A percentile compares a stretch with the other conserved stretches of the same genome.
These are phyloP conservation scores for Circinella minor DNA, from an alignment of 371 early-diverging fungal species.

Conservation along the genomic window DNA sequence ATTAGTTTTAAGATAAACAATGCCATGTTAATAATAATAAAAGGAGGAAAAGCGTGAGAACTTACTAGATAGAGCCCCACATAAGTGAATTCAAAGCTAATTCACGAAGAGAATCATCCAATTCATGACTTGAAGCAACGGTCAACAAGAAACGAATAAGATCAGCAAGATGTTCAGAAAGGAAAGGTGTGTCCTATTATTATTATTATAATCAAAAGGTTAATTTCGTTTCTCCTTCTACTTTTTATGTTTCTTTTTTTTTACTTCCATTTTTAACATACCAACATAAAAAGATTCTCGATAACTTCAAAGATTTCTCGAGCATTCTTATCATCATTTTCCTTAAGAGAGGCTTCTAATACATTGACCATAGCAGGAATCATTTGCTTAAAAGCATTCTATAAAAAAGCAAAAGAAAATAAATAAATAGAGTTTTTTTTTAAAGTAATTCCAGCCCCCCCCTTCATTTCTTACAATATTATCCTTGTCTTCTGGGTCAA, in stretches of 20 bases:
- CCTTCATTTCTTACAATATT: conserved; percentile 55
- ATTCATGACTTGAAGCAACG: conserved; percentile 64
- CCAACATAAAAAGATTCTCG: conserved; percentile 73
- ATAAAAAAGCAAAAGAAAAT: background rate
- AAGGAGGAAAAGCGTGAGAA: conserved; percentile 12
- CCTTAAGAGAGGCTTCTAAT: conserved; percentile 72
- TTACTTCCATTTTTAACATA: conserved; percentile 17
- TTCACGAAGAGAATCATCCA: conserved; percentile 72
- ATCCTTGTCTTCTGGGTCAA: conserved; percentile 70
- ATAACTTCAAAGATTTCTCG: conserved; percentile 84
- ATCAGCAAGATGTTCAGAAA: conserved; percentile 73
- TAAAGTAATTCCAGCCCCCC: too few species aligned
- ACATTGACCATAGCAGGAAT: conserved; percentile 87
- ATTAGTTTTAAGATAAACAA: too few species aligned
- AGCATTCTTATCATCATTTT: conserved; percentile 76
- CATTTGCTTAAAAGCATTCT: conserved; percentile 32
- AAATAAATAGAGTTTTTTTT: too few species aligned
- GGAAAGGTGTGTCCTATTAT: conserved; percentile 71
- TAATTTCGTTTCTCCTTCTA: background rate
- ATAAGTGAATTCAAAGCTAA: conserved; percentile 81
- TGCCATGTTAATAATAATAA: background rate
- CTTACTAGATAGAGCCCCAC: conserved; percentile 78
- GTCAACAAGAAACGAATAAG: conserved; percentile 77
- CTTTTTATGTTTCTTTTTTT: background rate
- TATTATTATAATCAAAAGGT: too few species aligned